A percentile compares a stretch with the other conserved stretches of the same genome.
These are phyloP conservation scores for Claviceps paspali DNA, from an alignment of 2,329 filamentous ascomycete genomes.

Conservation along the genomic window DNA sequence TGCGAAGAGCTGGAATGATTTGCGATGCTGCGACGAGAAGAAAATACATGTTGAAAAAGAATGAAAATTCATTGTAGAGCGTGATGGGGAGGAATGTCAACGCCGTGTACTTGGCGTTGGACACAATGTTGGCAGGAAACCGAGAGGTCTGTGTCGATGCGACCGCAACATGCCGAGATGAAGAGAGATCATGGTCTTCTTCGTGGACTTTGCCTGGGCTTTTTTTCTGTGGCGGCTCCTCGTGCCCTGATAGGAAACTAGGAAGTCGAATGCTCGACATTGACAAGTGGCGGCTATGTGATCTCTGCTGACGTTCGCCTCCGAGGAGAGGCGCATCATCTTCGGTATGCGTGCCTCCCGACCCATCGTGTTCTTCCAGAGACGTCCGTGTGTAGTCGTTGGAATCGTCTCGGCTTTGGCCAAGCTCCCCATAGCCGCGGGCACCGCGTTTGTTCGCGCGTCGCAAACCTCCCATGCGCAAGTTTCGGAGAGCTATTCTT, in stretches of 20 bases:
- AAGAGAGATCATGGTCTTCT: slow-evolving; percentile 46
- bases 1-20: slow-evolving; percentile 73
- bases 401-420: slow-evolving; percentile 36
- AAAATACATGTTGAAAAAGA: slow-evolving; percentile 99
- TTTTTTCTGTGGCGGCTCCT: slow-evolving; percentile 12
- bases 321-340: slow-evolving; percentile 56
- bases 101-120: slow-evolving; percentile 94
- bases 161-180: slow-evolving; percentile 61
- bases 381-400: slow-evolving; percentile 54
- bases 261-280: slow-evolving; percentile 47
- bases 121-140: slow-evolving; percentile 82
- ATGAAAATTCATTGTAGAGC: slow-evolving; percentile 96
- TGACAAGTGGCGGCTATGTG: slow-evolving; percentile 15
- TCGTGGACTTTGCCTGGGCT: slow-evolving; percentile 26
- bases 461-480: slow-evolving; percentile 51
- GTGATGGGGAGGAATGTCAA: slow-evolving; percentile 89
- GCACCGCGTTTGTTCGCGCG: slow-evolving; percentile 37
- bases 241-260: slow-evolving; percentile 41
- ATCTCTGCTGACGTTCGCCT: slow-evolving; percentile 13
- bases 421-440: slow-evolving; percentile 45
- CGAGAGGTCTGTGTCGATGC: slow-evolving; percentile 57
- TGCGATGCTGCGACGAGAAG: slow-evolving; percentile 89
- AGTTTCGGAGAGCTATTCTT: slow-evolving; percentile 54
- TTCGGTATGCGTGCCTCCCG: slow-evolving; percentile 47
- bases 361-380: slow-evolving; percentile 47